Evolutionary conservation across 2,329 filamentous ascomycete genomes (phyloP), one percentile per base, ranked within the genome.

Genomic region (Tolypocladium ophioglossoides): DNA sequence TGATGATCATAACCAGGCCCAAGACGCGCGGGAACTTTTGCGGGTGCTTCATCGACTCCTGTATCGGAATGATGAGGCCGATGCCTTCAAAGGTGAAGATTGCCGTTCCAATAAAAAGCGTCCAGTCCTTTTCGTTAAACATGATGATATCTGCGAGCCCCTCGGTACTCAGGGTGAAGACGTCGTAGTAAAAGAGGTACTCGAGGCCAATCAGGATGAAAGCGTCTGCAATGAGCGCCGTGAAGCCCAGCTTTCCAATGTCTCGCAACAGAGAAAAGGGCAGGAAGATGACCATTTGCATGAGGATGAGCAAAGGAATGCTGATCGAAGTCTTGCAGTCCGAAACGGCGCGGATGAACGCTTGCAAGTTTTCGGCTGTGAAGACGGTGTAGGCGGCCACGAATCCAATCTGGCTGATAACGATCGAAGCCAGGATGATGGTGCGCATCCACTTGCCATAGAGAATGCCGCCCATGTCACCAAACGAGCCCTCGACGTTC

Each of bases 71-170:
- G 70, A 99, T 95, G 50, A 99, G 82, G 14, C 94, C 95, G 57
- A 99, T 95, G 32, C 94, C 94, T 68, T 99, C 94, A 66, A 97
- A 99, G 0, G 94, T 97, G 74, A 99, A 99, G 68, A 99, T 97
- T 32, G 95, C 94, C 0, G 95, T 99, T 57, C 94, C 95, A 63
- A 99, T 99, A 69, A 99, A 97, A 5, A 99, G 79, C 0, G 94
- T 96, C 94, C 95, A 99, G 68, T 91, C 86, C 57, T 87, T 83
- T 41, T 86, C 72, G 74, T 99, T 99, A 78, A 99, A 97, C 64
- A 87, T 79, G 61, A 87, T 82, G 64, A 97, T 91, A 67, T 99
- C 94, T 6, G 90, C 80, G 27, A 96, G 72, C 14, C 90, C 90
- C 54, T 89, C 78, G 50, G 74, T 76, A 58, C 83, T 83, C 52